phyloP scores from a whole-genome alignment of 2,329 filamentous ascomycete genomes.

The Trichocomaceae sp. region DNA sequence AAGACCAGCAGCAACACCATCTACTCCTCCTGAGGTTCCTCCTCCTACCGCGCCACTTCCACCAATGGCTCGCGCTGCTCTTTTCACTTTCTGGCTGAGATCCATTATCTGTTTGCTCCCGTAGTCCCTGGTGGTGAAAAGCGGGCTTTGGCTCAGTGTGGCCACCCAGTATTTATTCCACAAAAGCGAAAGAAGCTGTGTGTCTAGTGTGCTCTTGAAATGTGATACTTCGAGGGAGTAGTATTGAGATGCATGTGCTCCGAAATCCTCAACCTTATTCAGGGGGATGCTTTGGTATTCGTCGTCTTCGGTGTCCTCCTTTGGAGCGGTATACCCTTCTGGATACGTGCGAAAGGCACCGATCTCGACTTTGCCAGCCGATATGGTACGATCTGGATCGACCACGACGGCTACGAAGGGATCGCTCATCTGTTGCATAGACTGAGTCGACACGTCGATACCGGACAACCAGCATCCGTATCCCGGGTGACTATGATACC shows the following conservation, averaged over 20 bases:
- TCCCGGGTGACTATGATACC: slow-evolving; percentile 96
- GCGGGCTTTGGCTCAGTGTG: slow-evolving; percentile 82
- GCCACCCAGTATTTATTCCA: slow-evolving; percentile 99
- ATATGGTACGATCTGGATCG: slow-evolving; percentile 91
- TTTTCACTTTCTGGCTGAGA: slow-evolving; percentile 71
- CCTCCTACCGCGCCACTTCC: not conserved
- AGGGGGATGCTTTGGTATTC: slow-evolving; percentile 61
- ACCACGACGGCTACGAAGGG: slow-evolving; percentile 95
- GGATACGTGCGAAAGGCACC: slow-evolving; percentile 93
- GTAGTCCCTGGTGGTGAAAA: slow-evolving; percentile 89
- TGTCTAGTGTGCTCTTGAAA: slow-evolving; percentile 89
- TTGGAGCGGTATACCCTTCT: slow-evolving; percentile 58
- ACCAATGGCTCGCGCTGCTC: slow-evolving; percentile 48
- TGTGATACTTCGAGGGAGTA: slow-evolving; percentile 87
- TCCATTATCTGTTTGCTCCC: slow-evolving; percentile 88
- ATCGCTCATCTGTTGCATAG: slow-evolving; percentile 80
- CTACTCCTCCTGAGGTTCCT: slow-evolving; percentile 18
- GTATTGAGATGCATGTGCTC: slow-evolving; percentile 83
- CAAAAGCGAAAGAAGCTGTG: slow-evolving; percentile 74
- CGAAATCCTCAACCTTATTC: slow-evolving; percentile 93
- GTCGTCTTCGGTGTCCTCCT: slow-evolving; percentile 41
- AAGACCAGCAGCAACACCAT: slow-evolving; percentile 22
- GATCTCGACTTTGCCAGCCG: slow-evolving; percentile 91
- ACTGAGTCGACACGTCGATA: slow-evolving; percentile 87
- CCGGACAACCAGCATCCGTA: slow-evolving; percentile 98